phyloP scores from a whole-genome alignment of 164 flowering plant genomes.

The Aristolochia contorta region DNA sequence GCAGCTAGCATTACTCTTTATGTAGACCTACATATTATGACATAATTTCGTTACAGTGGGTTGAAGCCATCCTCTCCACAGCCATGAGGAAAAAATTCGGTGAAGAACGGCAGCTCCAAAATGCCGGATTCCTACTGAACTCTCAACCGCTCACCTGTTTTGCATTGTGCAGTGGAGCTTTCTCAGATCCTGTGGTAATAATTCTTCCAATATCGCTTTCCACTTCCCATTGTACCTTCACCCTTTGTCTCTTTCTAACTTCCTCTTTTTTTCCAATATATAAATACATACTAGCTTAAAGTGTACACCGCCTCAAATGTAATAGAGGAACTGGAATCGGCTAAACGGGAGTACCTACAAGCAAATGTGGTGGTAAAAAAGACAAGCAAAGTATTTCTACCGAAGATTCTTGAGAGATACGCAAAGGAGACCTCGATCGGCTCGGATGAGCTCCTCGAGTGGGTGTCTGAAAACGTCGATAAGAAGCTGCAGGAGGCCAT shows the following conservation, averaged over 20 bases:
- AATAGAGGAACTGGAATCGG: slow-evolving; percentile 58
- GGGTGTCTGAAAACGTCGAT: slow-evolving; percentile 58
- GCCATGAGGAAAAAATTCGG: slow-evolving; percentile 68
- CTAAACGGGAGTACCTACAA: slow-evolving; percentile 65
- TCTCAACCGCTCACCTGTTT: slow-evolving; percentile 55
- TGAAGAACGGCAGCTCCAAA: slow-evolving; percentile 48
- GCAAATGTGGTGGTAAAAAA: slow-evolving; percentile 63
- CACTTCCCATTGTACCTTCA: background rate
- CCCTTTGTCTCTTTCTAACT: background rate
- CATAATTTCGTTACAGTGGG: slow-evolving; percentile 46
- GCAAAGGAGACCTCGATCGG: slow-evolving; percentile 51
- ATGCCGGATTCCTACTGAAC: slow-evolving; percentile 38
- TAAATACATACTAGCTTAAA: slow-evolving; percentile 64
- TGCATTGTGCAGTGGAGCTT: slow-evolving; percentile 75
- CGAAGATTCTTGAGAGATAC: slow-evolving; percentile 59
- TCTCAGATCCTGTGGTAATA: slow-evolving; percentile 78
- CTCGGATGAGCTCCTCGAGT: slow-evolving; percentile 45
- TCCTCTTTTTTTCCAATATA: background rate
- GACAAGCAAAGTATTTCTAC: slow-evolving; percentile 58
- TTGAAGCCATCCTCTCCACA: slow-evolving; percentile 62
- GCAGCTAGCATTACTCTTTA: too few relatives aligned
- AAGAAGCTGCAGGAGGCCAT: slow-evolving; percentile 57
- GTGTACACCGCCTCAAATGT: slow-evolving; percentile 61
- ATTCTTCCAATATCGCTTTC: background rate
- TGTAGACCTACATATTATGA: background rate